Base-by-base conservation (phyloP, 768 basidiomycete species). In the Kondoa subrosea region DNA sequence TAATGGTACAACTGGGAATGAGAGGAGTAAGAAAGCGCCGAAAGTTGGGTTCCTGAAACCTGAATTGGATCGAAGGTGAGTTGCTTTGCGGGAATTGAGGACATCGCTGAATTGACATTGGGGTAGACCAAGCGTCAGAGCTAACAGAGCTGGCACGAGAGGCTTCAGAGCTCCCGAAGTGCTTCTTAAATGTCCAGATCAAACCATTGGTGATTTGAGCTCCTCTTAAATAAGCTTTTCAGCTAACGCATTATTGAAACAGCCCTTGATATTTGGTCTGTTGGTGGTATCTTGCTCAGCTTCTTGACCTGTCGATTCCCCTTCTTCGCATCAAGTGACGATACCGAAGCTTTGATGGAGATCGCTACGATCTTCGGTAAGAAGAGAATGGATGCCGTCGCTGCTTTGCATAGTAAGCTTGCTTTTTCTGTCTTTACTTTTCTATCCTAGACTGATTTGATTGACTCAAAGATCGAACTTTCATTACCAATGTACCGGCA, bases 201-300 rank as follows among this genome's bases (percentile, higher is more conserved):
- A 99, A 78, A 86, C 85, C 8, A 90, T 89, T 70, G 89, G 93
- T 92, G 72, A 70, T 84, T 78, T 32, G 67, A 32, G 32, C n/a
- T 32, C 68, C 26, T 26, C 16, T 64, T 40, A 30, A 68, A 62
- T 62, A 2, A n/a, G 16, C 14, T 59, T 15, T 8, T 21, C 15
- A 8, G 0, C 50, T 72, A 8, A 30, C 31, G 40, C 8, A 26
- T 32, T 65, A 14, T 31, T 17, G 34, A 17, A 59, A 56, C 75
- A 99, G 95, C 93, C 1, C 87, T 97, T 75, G 95, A 99, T 73
- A 83, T 97, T 59, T 99, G 95, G 95, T 87, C 92, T 0, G 89
- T 85, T 4, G 95, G 95, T 0, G 85, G 86, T 74, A 95, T 96
- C 65, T 78, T 99, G 0, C 81, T 97, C 3, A 92, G 92, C 78